Conservation (phyloP, 768 basidiomycete genomes). For the Boletus rufocinnamomeus region DNA sequence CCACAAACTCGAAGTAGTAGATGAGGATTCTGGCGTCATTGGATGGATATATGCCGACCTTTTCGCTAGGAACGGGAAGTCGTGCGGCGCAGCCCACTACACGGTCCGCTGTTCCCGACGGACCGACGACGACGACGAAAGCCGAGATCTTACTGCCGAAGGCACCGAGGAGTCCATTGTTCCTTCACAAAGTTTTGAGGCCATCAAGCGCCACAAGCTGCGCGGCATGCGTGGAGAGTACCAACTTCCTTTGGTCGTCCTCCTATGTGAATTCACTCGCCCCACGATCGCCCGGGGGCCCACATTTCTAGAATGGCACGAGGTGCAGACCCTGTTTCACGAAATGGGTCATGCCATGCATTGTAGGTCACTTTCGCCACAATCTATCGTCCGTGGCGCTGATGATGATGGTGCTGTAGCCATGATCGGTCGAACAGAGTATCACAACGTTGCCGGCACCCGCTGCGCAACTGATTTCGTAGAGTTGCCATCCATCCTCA, state of each 20-base stretch:
- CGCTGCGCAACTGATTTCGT: conserved; percentile 98
- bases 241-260: conserved; percentile 89
- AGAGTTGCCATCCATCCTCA: conserved; percentile 95
- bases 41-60: conserved; percentile 97
- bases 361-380: conserved; percentile 60
- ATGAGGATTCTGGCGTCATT: conserved; percentile 82
- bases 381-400: conserved; percentile 4
- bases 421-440: conserved; percentile 97
- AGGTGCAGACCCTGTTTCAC: conserved; percentile 93
- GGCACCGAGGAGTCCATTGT: conserved; percentile 44
- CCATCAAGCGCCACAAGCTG: conserved; percentile 57
- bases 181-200: conserved; percentile 64
- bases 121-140: conserved; percentile 86
- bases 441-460: conserved; percentile 97
- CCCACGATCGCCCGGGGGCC: conserved; percentile 63
- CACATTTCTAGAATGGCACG: conserved; percentile 85
- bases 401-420: conserved; percentile 48
- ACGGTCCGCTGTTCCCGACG: conserved; percentile 94
- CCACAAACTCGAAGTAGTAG: conserved; percentile 89
- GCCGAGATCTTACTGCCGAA: conserved; percentile 52
- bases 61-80: conserved; percentile 81
- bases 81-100: conserved; percentile 93
- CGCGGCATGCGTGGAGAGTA: conserved; percentile 68
- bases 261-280: conserved; percentile 83
- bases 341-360: conserved; percentile 99